phyloP scores from a whole-genome alignment of 75 land plant genomes.

The Azolla pinnata region DNA sequence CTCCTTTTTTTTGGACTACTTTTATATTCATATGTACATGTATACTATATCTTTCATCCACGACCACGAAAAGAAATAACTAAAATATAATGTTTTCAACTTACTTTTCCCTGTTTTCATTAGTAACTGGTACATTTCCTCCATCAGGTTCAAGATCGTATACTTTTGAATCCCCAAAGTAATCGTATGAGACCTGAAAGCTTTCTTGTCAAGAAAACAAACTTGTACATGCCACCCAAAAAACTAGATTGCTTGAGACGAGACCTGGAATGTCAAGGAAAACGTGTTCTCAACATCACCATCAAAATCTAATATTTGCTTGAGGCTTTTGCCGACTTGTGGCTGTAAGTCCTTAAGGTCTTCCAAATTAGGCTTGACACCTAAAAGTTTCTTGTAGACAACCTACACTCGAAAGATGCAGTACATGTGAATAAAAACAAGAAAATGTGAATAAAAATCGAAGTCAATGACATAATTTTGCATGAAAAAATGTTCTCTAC shows the following conservation, averaged over 20 bases:
- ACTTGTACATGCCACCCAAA: constrained; percentile 7
- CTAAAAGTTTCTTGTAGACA: constrained; percentile 32
- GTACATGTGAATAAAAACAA: too few species aligned
- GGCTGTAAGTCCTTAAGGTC: constrained; percentile 28
- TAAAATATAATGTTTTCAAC: too few species aligned
- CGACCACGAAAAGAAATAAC: too few species aligned
- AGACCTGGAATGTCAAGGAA: constrained; percentile 22
- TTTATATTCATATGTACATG: too few species aligned
- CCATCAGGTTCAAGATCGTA: constrained; percentile 32
- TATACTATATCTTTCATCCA: too few species aligned
- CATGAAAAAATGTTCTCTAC: too few species aligned
- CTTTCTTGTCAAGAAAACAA: background rate
- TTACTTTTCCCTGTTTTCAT: constrained; percentile 35
- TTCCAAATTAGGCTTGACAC: constrained; percentile 1
- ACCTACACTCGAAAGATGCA: too few species aligned
- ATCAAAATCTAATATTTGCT: constrained; percentile 21
- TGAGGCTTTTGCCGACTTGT: constrained; percentile 19
- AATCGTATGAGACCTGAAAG: constrained; percentile 35
- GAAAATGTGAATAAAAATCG: too few species aligned
- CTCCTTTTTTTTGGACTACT: too few species aligned
- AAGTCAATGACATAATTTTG: too few species aligned
- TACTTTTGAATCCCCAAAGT: constrained; percentile 31
- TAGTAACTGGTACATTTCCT: constrained; percentile 26
- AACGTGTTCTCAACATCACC: constrained; percentile 27
- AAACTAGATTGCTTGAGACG: background rate